phyloP scores from a whole-genome alignment of 306 rosid species.

The Rosa multiflora region DNA sequence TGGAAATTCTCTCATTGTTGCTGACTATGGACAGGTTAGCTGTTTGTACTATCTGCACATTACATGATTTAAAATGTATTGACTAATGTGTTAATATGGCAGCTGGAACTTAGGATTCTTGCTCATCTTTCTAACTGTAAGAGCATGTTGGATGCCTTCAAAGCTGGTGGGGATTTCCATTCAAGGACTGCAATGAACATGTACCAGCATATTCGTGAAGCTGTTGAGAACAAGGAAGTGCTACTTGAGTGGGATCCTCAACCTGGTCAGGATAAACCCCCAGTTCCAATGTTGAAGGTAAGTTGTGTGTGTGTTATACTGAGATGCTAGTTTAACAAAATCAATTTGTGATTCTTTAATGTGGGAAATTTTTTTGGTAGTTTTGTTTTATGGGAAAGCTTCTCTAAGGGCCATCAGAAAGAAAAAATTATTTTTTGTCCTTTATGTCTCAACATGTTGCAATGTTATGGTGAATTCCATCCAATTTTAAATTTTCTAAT shows the following conservation, averaged over 20 bases:
- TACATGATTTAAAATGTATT: conserved; percentile 22
- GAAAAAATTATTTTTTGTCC: neutral
- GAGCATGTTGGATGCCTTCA: conserved; percentile 95
- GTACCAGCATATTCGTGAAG: conserved; percentile 91
- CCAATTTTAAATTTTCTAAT: neutral
- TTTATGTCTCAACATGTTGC: neutral
- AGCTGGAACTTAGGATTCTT: conserved; percentile 96
- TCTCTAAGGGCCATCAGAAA: neutral
- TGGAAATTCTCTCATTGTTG: conserved; percentile 90
- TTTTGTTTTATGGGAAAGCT: neutral
- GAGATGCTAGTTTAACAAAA: neutral
- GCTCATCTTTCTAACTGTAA: conserved; percentile 92
- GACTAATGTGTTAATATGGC: conserved; percentile 40
- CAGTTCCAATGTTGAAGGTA: conserved; percentile 94
- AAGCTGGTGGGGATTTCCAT: conserved; percentile 98
- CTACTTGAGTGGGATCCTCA: conserved; percentile 96
- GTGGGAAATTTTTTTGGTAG: neutral
- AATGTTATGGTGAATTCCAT: neutral
- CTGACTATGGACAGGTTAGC: conserved; percentile 94
- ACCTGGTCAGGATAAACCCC: conserved; percentile 95
- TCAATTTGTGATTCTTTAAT: neutral
- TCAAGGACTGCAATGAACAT: conserved; percentile 98
- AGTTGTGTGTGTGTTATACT: neutral
- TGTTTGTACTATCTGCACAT: conserved; percentile 25
- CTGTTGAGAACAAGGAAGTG: conserved; percentile 65